Percentiles rank a stretch among this genome's conserved stretches.
Evolutionary conservation across 495 filamentous ascomycete species (phyloP).

Genomic region (Xylaria flabelliformis): DNA sequence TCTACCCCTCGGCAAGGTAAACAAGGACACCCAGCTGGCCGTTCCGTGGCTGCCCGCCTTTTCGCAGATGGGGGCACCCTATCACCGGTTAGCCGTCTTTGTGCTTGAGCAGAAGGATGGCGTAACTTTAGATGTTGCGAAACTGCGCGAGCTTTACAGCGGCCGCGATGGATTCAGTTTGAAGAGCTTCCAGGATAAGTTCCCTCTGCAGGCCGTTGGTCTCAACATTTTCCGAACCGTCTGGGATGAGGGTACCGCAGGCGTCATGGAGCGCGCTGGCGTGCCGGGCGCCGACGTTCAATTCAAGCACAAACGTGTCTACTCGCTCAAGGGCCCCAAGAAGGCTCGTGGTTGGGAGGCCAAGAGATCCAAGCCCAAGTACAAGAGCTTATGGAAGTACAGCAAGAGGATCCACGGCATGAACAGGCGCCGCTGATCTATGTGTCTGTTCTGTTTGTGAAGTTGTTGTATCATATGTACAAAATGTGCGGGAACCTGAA

Average conservation of each 20-base stretch:
- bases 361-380: slow-evolving; percentile 61
- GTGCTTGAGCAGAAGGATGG: slow-evolving; percentile 78
- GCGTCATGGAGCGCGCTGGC: slow-evolving; percentile 82
- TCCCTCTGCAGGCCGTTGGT: slow-evolving; percentile 75
- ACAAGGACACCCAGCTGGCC: slow-evolving; percentile 66
- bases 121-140: slow-evolving; percentile 62
- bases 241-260: slow-evolving; percentile 86
- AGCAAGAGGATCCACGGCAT: slow-evolving; percentile 51
- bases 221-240: slow-evolving; percentile 83
- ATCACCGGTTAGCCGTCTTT: slow-evolving; percentile 86
- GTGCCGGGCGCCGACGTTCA: slow-evolving; percentile 80
- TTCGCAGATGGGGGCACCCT: slow-evolving; percentile 87
- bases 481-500: slow-evolving; percentile 14
- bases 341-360: slow-evolving; percentile 63
- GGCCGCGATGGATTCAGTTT: slow-evolving; percentile 71
- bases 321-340: slow-evolving; percentile 58
- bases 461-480: slow-evolving; percentile 25
- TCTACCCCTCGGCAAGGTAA: slow-evolving; percentile 53
- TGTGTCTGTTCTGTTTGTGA: background rate
- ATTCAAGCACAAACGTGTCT: slow-evolving; percentile 73
- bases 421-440: slow-evolving; percentile 32
- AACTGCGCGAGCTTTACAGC: slow-evolving; percentile 60
- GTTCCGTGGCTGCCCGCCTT: slow-evolving; percentile 85
- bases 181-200: slow-evolving; percentile 71
- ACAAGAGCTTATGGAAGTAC: slow-evolving; percentile 60